These are phyloP conservation scores for Aspergillus sp. DNA, from an alignment of 2,329 filamentous ascomycete species.

Conservation along the genomic window DNA sequence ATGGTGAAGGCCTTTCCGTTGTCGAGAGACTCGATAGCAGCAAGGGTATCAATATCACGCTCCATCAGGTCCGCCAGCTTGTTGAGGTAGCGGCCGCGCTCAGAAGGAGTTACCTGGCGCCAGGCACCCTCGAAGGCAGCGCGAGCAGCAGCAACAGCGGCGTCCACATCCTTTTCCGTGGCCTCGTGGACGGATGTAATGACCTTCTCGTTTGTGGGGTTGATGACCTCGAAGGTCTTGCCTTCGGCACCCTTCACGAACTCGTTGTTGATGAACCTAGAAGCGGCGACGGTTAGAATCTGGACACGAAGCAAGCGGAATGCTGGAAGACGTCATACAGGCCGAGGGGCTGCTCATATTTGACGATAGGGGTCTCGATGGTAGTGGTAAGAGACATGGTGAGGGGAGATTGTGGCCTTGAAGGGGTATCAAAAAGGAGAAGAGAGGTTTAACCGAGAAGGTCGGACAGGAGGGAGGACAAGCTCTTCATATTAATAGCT, in stretches of 20 bases:
- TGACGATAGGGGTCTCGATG: slow-evolving; percentile 41
- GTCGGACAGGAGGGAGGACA: background rate
- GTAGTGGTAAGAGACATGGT: slow-evolving; percentile 36
- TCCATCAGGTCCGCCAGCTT: slow-evolving; percentile 82
- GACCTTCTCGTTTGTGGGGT: slow-evolving; percentile 82
- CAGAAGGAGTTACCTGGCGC: slow-evolving; percentile 68
- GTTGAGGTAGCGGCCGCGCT: slow-evolving; percentile 69
- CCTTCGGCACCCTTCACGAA: slow-evolving; percentile 82
- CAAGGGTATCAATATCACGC: slow-evolving; percentile 75
- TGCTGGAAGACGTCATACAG: slow-evolving; percentile 30
- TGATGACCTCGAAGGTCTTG: slow-evolving; percentile 90
- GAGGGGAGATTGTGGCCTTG: slow-evolving; percentile 5
- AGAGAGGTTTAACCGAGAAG: background rate
- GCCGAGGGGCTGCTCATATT: slow-evolving; percentile 45
- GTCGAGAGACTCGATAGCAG: slow-evolving; percentile 79
- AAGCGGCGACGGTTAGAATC: slow-evolving; percentile 1
- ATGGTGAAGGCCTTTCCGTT: slow-evolving; percentile 50
- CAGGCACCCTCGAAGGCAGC: slow-evolving; percentile 80
- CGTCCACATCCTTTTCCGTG: slow-evolving; percentile 75
- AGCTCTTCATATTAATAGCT: slow-evolving; percentile 1
- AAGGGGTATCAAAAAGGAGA: slow-evolving; percentile 19
- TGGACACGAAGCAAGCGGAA: background rate
- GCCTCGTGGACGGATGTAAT: slow-evolving; percentile 84
- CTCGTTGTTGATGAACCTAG: slow-evolving; percentile 49
- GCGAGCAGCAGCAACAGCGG: slow-evolving; percentile 82